Percentiles rank a stretch among this genome's conserved stretches.
Conservation (phyloP, 23 red algal genomes). For the Agarophyton chilense region DNA sequence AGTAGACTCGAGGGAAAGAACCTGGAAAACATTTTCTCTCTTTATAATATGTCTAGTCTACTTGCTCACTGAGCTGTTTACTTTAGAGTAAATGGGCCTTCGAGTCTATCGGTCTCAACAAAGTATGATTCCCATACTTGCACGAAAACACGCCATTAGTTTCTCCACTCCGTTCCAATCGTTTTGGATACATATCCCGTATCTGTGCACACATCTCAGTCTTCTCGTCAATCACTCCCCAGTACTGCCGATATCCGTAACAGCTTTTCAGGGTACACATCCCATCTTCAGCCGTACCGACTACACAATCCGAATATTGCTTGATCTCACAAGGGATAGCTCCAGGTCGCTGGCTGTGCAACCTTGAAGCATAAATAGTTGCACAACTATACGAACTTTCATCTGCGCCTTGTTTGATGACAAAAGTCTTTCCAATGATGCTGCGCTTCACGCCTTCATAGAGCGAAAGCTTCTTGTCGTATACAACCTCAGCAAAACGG, state of each 20-base stretch:
- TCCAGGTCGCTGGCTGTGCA: slow-evolving; percentile 33
- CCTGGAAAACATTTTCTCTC: no score
- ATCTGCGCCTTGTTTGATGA: slow-evolving; percentile 9
- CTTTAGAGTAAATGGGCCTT: slow-evolving; percentile 4
- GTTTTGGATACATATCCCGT: slow-evolving; percentile 26
- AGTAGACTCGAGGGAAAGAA: no score
- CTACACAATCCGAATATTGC: slow-evolving; percentile 50
- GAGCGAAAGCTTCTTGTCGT: slow-evolving; percentile 39
- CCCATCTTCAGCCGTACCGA: slow-evolving; percentile 6
- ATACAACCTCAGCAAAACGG: slow-evolving; percentile 25
- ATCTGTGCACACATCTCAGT: slow-evolving; percentile 33
- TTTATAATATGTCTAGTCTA: no score
- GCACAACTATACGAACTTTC: slow-evolving; percentile 32
- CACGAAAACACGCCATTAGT: slow-evolving; percentile 17
- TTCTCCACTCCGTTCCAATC: background rate
- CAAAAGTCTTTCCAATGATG: slow-evolving; percentile 51
- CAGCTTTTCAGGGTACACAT: slow-evolving; percentile 19
- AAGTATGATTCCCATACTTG: slow-evolving; percentile 36
- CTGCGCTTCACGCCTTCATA: slow-evolving; percentile 1
- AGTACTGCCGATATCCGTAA: slow-evolving; percentile 35
- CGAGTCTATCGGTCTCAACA: slow-evolving; percentile 28
- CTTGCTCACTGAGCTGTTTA: no score
- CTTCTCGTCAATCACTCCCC: slow-evolving; percentile 15
- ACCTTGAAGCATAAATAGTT: slow-evolving; percentile 2
- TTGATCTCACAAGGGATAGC: slow-evolving; percentile 40